phyloP scores from a whole-genome alignment of 306 rosid species.

The Castanopsis chinensis region DNA sequence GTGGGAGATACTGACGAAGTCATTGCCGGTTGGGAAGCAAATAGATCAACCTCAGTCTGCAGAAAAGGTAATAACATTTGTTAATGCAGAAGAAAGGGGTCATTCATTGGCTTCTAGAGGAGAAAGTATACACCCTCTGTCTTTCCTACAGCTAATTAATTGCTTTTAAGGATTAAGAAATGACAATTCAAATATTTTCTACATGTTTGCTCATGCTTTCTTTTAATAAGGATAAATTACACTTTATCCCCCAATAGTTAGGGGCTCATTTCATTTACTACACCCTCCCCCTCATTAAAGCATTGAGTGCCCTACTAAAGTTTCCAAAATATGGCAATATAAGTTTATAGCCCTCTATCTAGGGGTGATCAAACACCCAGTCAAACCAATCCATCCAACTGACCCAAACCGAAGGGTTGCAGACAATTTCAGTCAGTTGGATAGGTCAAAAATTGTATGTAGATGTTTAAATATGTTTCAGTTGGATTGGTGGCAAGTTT shows the following conservation, averaged over 20 bases:
- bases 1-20: conserved; percentile 57
- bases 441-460: too few species aligned
- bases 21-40: conserved; percentile 64
- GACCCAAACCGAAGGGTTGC: too few species aligned
- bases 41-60: conserved; percentile 75
- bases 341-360: background rate
- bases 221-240: background rate
- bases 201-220: background rate
- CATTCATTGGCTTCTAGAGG: background rate
- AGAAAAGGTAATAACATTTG: conserved; percentile 9
- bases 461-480: too few species aligned
- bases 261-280: background rate
- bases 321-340: background rate
- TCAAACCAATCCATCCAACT: too few species aligned
- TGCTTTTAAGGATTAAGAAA: background rate
- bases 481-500: too few species aligned
- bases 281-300: background rate
- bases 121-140: background rate
- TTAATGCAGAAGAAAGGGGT: conserved; percentile 5
- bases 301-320: background rate
- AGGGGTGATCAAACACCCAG: too few species aligned
- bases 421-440: too few species aligned
- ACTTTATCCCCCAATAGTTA: background rate
- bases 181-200: background rate
- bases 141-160: background rate